Evolutionary conservation across 2,329 filamentous ascomycete genomes (phyloP).

Genomic region (Thielaviopsis punctulata): DNA sequence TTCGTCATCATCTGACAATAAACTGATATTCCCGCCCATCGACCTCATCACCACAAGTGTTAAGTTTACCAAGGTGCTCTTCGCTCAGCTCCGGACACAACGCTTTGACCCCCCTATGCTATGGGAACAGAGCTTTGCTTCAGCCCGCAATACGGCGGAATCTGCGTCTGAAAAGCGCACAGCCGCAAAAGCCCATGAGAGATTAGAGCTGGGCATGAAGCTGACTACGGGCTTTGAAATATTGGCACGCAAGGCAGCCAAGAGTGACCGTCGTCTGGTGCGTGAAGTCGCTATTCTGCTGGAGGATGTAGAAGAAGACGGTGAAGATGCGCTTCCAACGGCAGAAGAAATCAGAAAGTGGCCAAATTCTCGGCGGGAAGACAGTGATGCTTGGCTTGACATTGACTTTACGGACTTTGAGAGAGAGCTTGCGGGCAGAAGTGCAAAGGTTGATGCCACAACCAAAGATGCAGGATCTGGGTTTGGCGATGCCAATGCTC

Average conservation of each 20-base stretch:
- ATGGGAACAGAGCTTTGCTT: constrained; percentile 23
- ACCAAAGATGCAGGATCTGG: constrained; percentile 17
- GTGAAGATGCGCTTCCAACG: constrained; percentile 46
- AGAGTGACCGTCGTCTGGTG: constrained; percentile 49
- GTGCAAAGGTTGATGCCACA: constrained; percentile 14
- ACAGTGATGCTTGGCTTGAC: constrained; percentile 81
- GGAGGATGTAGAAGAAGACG: constrained; percentile 57
- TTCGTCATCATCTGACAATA: constrained; percentile 20
- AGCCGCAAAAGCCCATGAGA: constrained; percentile 16
- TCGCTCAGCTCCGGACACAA: constrained; percentile 78
- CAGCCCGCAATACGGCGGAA: constrained; percentile 8
- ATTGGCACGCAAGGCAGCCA: constrained; percentile 50
- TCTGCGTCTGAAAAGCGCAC: constrained; percentile 14
- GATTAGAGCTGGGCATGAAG: constrained; percentile 70
- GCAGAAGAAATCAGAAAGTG: constrained; percentile 58
- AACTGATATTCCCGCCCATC: constrained; percentile 50
- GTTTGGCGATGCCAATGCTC: constrained; percentile 49
- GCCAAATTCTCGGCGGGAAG: constrained; percentile 44
- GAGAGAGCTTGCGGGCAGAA: constrained; percentile 46
- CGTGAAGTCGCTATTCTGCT: constrained; percentile 63
- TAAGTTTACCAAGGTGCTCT: constrained; percentile 75
- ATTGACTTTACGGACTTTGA: constrained; percentile 86
- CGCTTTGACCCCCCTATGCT: constrained; percentile 49
- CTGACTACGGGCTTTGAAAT: constrained; percentile 83
- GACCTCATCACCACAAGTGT: constrained; percentile 69